phyloP scores from a whole-genome alignment of 2,329 filamentous ascomycete species.

The Talaromyces verruculosus region DNA sequence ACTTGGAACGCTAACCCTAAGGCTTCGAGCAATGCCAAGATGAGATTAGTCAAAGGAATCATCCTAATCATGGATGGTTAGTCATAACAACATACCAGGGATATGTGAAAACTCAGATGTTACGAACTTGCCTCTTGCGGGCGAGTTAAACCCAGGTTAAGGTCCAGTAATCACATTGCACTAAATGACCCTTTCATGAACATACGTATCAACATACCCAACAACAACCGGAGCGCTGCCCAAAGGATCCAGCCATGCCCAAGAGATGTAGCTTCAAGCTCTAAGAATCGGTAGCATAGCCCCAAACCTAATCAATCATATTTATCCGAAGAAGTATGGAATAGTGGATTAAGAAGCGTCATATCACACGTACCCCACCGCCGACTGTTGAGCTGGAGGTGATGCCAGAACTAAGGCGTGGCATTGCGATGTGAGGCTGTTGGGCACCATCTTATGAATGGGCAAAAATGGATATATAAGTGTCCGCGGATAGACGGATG shows the following conservation, averaged over 20 bases:
- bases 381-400: neutral
- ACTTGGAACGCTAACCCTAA: neutral
- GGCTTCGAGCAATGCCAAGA: neutral
- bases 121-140: neutral
- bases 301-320: neutral
- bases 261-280: neutral
- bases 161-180: neutral
- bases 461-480: constrained; percentile 1
- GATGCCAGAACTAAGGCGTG: neutral
- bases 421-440: constrained; percentile 11
- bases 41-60: neutral
- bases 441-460: constrained; percentile 9
- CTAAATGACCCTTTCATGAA: no score
- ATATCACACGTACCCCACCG: neutral
- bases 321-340: neutral
- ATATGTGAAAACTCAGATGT: neutral
- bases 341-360: neutral
- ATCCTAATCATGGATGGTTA: neutral
- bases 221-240: constrained; percentile 1
- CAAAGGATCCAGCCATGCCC: neutral
- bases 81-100: neutral
- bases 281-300: neutral
- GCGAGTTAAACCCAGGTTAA: neutral
- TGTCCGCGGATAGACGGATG: neutral
- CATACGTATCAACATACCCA: neutral